A percentile compares a stretch with the other conserved stretches of the same genome.
These are phyloP conservation scores for Erythrophleum fordii DNA, from an alignment of 306 rosid species.

Conservation along the genomic window DNA sequence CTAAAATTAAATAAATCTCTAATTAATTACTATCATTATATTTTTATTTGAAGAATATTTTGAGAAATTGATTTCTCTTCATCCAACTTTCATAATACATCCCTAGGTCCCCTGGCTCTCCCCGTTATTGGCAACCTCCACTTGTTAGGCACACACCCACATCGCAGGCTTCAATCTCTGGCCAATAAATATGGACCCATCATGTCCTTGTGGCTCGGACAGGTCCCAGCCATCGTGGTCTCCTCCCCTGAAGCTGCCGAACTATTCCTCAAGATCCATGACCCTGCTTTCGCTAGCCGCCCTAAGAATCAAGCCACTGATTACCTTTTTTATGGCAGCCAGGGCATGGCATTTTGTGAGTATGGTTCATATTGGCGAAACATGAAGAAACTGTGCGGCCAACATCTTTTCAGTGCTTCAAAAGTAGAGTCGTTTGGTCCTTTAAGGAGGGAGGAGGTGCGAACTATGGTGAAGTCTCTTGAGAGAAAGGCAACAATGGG, in stretches of 20 bases:
- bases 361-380: conserved; percentile 47
- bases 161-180: conserved; percentile 46
- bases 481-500: background rate
- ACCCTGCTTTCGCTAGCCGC: conserved; percentile 39
- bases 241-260: conserved; percentile 55
- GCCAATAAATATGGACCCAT: conserved; percentile 54
- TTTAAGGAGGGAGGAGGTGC: conserved; percentile 27
- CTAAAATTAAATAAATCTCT: too few species aligned
- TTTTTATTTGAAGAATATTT: too few species aligned
- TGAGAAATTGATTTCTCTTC: background rate
- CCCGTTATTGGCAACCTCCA: conserved; percentile 58
- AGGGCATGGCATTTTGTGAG: conserved; percentile 31
- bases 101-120: conserved; percentile 39
- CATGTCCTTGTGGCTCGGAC: conserved; percentile 52
- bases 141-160: conserved; percentile 51
- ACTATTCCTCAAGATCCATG: conserved; percentile 62
- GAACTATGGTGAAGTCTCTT: background rate
- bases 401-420: conserved; percentile 34
- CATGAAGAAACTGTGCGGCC: conserved; percentile 39
- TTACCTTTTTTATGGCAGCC: conserved; percentile 30
- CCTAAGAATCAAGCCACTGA: conserved; percentile 31
- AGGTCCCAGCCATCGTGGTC: conserved; percentile 43
- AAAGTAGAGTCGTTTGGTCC: conserved; percentile 34
- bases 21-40: too few species aligned
- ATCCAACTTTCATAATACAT: background rate